Conservation (phyloP, 2,329 filamentous ascomycete genomes). For the Penicillium concentricum region DNA sequence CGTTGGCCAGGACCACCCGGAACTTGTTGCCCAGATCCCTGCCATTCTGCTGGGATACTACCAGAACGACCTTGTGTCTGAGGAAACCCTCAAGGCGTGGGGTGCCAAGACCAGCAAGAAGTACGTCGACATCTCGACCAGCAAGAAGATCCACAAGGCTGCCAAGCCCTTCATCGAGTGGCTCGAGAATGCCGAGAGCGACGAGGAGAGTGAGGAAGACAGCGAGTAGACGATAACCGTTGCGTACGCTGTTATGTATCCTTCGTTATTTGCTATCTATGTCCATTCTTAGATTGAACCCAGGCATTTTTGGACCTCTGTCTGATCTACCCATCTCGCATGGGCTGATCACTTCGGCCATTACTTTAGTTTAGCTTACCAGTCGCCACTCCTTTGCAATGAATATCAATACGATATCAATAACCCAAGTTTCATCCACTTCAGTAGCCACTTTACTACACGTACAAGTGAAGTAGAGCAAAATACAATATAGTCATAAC, state of each 20-base stretch:
- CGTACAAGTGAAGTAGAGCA: background rate
- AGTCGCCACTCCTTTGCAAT: constrained; percentile 22
- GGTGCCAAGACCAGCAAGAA: constrained; percentile 96
- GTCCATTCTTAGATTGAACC: background rate
- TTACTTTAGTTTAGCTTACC: constrained; percentile 18
- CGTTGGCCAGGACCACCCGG: constrained; percentile 75
- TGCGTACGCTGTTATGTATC: background rate
- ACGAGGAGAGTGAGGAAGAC: constrained; percentile 66
- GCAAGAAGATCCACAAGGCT: constrained; percentile 93
- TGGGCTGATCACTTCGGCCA: background rate
- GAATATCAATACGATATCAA: background rate
- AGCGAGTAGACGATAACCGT: constrained; percentile 41
- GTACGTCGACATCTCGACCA: constrained; percentile 84
- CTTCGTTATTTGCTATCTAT: background rate
- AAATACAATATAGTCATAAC: background rate
- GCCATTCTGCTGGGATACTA: constrained; percentile 89
- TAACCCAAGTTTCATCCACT: background rate
- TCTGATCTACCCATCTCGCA: background rate
- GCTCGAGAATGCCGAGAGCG: constrained; percentile 81
- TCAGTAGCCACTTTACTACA: background rate
- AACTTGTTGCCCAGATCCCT: constrained; percentile 73
- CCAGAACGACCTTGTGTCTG: constrained; percentile 81
- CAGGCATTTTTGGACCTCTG: background rate
- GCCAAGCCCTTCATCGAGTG: constrained; percentile 92
- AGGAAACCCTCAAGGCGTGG: constrained; percentile 89